Evolutionary conservation across 257 asterid species (phyloP).

Genomic region (Plantago elongata): DNA sequence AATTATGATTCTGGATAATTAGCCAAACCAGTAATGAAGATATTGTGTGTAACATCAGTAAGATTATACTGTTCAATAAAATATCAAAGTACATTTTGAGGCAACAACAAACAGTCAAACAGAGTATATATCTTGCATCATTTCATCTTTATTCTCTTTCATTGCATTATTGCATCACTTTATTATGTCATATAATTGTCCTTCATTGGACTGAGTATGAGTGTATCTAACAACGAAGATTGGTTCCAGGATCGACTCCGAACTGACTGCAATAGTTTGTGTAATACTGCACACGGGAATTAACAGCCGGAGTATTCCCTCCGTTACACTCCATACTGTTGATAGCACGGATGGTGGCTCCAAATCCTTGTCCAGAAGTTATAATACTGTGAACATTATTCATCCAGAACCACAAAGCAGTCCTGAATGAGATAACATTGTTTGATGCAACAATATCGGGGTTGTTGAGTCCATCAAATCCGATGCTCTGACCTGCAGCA

Average conservation of each 20-base stretch:
- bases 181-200: too few species aligned
- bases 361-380: constrained; percentile 33
- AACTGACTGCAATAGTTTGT: not conserved
- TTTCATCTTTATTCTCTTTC: too few species aligned
- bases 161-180: too few species aligned
- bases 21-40: too few species aligned
- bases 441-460: constrained; percentile 33
- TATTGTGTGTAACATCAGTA: too few species aligned
- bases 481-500: constrained; percentile 31
- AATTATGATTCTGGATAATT: too few species aligned
- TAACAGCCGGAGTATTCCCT: not conserved
- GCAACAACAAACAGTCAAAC: too few species aligned
- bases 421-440: constrained; percentile 29
- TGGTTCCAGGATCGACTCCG: constrained; percentile 5
- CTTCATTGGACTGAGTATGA: too few species aligned
- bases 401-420: constrained; percentile 44
- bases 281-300: not conserved
- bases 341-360: constrained; percentile 33
- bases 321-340: constrained; percentile 26
- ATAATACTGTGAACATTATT: constrained; percentile 25
- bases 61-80: too few species aligned
- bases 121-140: too few species aligned
- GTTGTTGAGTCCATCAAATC: constrained; percentile 31
- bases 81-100: too few species aligned
- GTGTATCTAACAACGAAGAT: not conserved